These are phyloP conservation scores for Blastobotrys persicus DNA, from an alignment of 1,139 yeast species.

Conservation along the genomic window DNA sequence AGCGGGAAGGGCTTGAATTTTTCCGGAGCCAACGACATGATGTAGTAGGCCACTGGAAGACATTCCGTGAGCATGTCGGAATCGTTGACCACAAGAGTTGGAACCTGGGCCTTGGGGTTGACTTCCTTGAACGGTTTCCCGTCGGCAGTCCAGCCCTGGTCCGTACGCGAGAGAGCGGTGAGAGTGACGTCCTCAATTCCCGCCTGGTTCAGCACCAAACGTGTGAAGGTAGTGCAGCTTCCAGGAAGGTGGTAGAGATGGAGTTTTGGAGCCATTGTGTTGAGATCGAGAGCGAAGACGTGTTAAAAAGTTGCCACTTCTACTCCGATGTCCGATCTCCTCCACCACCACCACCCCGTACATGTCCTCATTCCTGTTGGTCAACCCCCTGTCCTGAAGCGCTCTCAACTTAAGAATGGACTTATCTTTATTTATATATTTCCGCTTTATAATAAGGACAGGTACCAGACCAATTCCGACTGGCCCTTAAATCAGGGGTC, in stretches of 20 bases:
- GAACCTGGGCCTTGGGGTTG: slow-evolving; percentile 6
- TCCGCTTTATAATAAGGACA: too few relatives aligned
- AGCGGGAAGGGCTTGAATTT: slow-evolving; percentile 6
- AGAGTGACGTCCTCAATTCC: not conserved
- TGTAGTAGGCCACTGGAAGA: slow-evolving; percentile 6
- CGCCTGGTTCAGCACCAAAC: slow-evolving; percentile 4
- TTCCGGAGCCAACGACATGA: slow-evolving; percentile 7
- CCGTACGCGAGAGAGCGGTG: slow-evolving; percentile 3
- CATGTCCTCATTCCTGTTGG: too few relatives aligned
- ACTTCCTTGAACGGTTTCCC: slow-evolving; percentile 1
- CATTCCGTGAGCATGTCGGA: slow-evolving; percentile 3
- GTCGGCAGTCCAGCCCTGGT: not conserved
- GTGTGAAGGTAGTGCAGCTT: not conserved
- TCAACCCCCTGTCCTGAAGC: too few relatives aligned
- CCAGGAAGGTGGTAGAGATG: slow-evolving; percentile 2
- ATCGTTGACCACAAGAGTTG: slow-evolving; percentile 3
- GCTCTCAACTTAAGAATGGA: too few relatives aligned
- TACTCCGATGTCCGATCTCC: too few relatives aligned
- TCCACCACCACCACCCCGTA: too few relatives aligned
- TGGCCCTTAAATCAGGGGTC: too few relatives aligned
- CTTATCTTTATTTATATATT: too few relatives aligned
- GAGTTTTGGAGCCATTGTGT: slow-evolving; percentile 5
- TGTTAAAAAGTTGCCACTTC: too few relatives aligned
- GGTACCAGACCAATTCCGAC: too few relatives aligned
- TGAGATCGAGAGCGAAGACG: too few relatives aligned